Percentiles rank a stretch among this genome's conserved stretches.
phyloP scores from a whole-genome alignment of 2,329 filamentous ascomycete genomes.

The Lomentospora prolificans region DNA sequence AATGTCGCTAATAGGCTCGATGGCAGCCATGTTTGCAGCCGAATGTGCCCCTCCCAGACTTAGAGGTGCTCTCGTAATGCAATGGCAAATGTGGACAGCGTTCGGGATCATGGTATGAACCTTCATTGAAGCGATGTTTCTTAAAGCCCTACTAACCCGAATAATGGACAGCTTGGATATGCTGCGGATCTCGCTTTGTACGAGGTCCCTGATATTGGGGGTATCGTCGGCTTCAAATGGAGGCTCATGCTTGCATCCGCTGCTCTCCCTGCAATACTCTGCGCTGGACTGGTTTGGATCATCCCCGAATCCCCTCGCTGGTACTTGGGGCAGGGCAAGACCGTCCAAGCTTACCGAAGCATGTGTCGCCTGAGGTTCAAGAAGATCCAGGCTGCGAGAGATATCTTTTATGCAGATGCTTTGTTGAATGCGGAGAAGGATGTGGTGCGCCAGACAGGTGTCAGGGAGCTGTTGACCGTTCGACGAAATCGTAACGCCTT shows the following conservation, averaged over 20 bases:
- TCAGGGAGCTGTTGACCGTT: slow-evolving; percentile 49
- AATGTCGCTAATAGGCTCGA: slow-evolving; percentile 12
- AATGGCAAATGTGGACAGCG: slow-evolving; percentile 30
- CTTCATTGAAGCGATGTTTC: background rate
- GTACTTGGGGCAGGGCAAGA: slow-evolving; percentile 38
- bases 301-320: slow-evolving; percentile 40
- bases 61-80: slow-evolving; percentile 61
- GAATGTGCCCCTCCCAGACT: slow-evolving; percentile 55
- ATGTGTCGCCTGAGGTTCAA: slow-evolving; percentile 37
- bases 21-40: slow-evolving; percentile 54
- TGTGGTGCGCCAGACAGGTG: slow-evolving; percentile 22
- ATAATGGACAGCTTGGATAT: slow-evolving; percentile 33
- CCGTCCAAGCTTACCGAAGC: slow-evolving; percentile 35
- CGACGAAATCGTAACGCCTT: slow-evolving; percentile 53
- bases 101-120: slow-evolving; percentile 38
- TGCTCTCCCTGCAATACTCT: slow-evolving; percentile 49
- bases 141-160: background rate
- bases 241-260: slow-evolving; percentile 61
- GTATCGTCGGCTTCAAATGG: slow-evolving; percentile 51
- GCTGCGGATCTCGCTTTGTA: slow-evolving; percentile 53
- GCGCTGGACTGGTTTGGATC: slow-evolving; percentile 42
- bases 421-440: slow-evolving; percentile 47
- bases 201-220: slow-evolving; percentile 37
- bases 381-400: slow-evolving; percentile 44
- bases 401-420: slow-evolving; percentile 46